Evolutionary conservation across 2,329 filamentous ascomycete species (phyloP), one percentile per base, ranked within the genome.

Genomic region (Epichloe festucae): DNA sequence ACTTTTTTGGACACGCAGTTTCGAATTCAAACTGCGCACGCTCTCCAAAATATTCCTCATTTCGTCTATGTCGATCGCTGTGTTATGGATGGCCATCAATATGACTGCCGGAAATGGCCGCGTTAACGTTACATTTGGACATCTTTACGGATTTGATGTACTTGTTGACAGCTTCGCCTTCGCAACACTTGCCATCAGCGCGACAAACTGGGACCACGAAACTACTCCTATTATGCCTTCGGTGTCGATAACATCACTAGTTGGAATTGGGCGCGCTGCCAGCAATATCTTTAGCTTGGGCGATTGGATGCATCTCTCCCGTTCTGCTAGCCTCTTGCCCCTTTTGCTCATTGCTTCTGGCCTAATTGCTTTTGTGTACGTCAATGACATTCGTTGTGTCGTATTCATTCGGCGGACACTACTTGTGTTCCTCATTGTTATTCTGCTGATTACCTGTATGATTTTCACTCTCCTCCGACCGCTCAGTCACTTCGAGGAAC

Each of bases 1-100:
- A 4, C 60, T 80, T 5, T 69, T 70, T 12, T 78, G 76, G 74
- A 65, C 72, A 1, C 68, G 72, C 41, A 76, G 73, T 0, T 70
- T 72, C 5, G 74, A 70, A 54, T 61, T 64, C 35, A 70, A 74
- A 3, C 60, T 79, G n/a, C 69, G 67, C 10, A 70, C 67, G 1
- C 59, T 79, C 8, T 68, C 71, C 5, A 62, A 63, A 2, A 66
- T 77, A 2, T 57, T 78, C 5, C 53, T 70, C 1, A 54, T 68
- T 8, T 67, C 73, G 1, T 67, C 73, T 0, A 34, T 72, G 3
- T 65, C 63, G 6, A 65, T 68, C 50, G 65, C 63, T 0, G 40
- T 71, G 3, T 51, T 73, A 23, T 71, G 69, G 61, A 41, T 70
- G 15, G 56, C 60, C 2, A 60, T 61, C 3, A 61, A 63, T 14